Evolutionary conservation across 2,329 filamentous ascomycete species (phyloP).

Genomic region (Claviceps quebecensis): DNA sequence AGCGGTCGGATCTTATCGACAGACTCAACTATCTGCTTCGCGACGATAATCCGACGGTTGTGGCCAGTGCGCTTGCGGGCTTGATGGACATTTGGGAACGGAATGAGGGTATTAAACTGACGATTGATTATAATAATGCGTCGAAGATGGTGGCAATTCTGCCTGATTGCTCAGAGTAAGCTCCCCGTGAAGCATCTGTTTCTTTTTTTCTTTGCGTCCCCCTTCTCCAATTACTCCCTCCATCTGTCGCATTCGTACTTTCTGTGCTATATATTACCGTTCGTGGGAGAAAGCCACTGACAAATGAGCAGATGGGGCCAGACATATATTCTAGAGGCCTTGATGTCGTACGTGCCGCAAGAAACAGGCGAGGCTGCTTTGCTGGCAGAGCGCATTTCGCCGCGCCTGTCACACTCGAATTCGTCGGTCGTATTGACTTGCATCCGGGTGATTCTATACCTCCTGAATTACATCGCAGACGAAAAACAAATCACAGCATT

Average conservation of each 20-base stretch:
- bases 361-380: slow-evolving; percentile 78
- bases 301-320: slow-evolving; percentile 70
- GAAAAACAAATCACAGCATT: slow-evolving; percentile 76
- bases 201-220: not conserved
- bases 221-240: not conserved
- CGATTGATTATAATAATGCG: slow-evolving; percentile 92
- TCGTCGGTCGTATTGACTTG: slow-evolving; percentile 92
- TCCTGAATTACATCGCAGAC: slow-evolving; percentile 97
- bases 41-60: slow-evolving; percentile 94
- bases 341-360: slow-evolving; percentile 96
- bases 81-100: slow-evolving; percentile 98
- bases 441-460: slow-evolving; percentile 88
- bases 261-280: not conserved
- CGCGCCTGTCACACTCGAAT: slow-evolving; percentile 93
- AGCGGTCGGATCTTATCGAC: slow-evolving; percentile 83
- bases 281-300: not conserved
- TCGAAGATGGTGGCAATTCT: slow-evolving; percentile 97
- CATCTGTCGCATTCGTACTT: too few species aligned
- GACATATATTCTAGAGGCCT: slow-evolving; percentile 91
- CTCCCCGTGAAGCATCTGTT: slow-evolving; percentile 7
- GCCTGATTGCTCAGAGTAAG: slow-evolving; percentile 91
- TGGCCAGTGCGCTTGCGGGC: slow-evolving; percentile 80
- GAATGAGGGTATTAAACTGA: slow-evolving; percentile 93
- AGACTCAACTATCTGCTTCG: slow-evolving; percentile 76
- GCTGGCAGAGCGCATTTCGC: slow-evolving; percentile 83